Evolutionary conservation across 2,329 filamentous ascomycete genomes (phyloP), one percentile per base, ranked within the genome.

Genomic region (Aspergillus alliaceus): DNA sequence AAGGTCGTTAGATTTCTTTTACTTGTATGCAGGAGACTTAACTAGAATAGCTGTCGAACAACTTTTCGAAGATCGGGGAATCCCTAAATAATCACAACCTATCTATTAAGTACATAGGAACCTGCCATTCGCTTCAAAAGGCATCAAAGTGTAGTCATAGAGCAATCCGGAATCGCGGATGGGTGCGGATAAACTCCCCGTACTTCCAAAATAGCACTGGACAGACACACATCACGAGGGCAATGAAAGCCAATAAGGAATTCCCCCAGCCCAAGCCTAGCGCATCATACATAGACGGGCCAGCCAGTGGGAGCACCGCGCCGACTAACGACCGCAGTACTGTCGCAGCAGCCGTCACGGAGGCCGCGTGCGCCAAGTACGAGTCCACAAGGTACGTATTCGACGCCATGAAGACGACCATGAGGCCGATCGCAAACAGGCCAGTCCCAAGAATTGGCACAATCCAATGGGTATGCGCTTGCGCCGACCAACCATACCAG

Each of bases 381-480:
- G 82, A 80, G 55, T 90, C 86, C 32, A 89, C 82, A 3, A 90
- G 79, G 63, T 90, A 91, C 3, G 84, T 84, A 54, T 84, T 81
- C 1, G 83, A 73, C 0, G 79, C 77, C 79, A 86, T 84, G 56
- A 73, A 73, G 0, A 69, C 64, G 1, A 63, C 64, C 37, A 76
- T 61, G 15, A 71, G 49, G 1, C 72, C 72, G 8, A 73, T 42
- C 1, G 68, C 73, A 24, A 75, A 68, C 3, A 66, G 51, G 0
- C 76, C 75, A 0, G 82, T 80, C 6, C 83, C 84, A 22, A 86
- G 72, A 59, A 86, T 83, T 0, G 83, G 83, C 9, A 84, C 75
- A 48, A 85, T 82, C 82, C 82, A 86, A 64, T 84, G 82, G 0
- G 76, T 69, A 2, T 72, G 66, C 20, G 75, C 70, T 51, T 84